Evolutionary conservation across 2,329 filamentous ascomycete genomes (phyloP).

Genomic region (Botryotinia calthae): DNA sequence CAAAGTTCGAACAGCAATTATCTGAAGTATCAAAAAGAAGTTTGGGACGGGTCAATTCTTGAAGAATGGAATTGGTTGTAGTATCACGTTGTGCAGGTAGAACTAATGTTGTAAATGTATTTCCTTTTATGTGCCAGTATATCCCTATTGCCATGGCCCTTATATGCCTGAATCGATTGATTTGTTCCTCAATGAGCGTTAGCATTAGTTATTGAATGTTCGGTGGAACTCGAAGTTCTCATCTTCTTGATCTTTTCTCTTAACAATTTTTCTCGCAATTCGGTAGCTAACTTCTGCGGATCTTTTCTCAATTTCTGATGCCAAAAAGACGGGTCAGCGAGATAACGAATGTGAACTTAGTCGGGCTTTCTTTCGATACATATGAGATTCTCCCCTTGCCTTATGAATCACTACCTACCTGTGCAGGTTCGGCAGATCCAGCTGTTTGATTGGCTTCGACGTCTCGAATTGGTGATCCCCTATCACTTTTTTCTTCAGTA

Average conservation of each 20-base stretch:
- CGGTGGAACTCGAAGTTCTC: slow-evolving; percentile 48
- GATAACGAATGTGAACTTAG: slow-evolving; percentile 24
- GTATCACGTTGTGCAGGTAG: not conserved
- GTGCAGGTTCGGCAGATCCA: slow-evolving; percentile 36
- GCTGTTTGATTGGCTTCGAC: slow-evolving; percentile 29
- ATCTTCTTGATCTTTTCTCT: slow-evolving; percentile 55
- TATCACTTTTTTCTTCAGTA: slow-evolving; percentile 50
- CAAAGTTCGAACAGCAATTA: not conserved
- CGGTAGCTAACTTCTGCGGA: slow-evolving; percentile 45
- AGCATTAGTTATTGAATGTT: slow-evolving; percentile 45
- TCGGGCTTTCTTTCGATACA: slow-evolving; percentile 19
- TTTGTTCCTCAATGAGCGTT: slow-evolving; percentile 44
- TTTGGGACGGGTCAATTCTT: not conserved
- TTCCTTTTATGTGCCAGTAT: slow-evolving; percentile 1
- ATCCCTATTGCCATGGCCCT: not conserved
- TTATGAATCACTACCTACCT: slow-evolving; percentile 45
- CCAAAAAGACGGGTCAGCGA: slow-evolving; percentile 40
- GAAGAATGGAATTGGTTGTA: not conserved
- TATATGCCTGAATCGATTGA: slow-evolving; percentile 10
- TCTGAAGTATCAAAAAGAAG: not conserved
- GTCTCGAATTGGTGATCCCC: slow-evolving; percentile 29
- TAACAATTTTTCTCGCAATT: slow-evolving; percentile 51
- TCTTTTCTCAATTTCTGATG: slow-evolving; percentile 38
- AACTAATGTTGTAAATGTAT: slow-evolving; percentile 13
- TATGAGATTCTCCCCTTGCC: slow-evolving; percentile 28